Percentiles rank a stretch among this genome's conserved stretches.
Conservation (phyloP, 2,329 filamentous ascomycete species). For the Sarocladiaceae sp. region DNA sequence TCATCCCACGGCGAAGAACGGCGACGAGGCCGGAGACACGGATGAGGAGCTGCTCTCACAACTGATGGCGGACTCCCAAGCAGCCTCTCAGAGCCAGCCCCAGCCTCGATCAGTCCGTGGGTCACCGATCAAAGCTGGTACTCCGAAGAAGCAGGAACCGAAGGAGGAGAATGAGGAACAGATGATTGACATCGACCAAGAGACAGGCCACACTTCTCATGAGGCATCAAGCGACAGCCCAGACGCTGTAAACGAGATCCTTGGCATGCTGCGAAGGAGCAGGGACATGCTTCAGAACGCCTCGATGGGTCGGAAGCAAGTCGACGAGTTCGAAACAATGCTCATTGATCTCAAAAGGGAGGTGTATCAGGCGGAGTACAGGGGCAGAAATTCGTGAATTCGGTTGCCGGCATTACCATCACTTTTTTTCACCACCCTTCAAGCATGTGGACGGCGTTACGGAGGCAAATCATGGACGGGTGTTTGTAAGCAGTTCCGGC, state of each 20-base stretch:
- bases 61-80: conserved; percentile 32
- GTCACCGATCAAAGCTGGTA: too few species aligned
- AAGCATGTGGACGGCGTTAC: too few species aligned
- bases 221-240: not conserved
- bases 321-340: conserved; percentile 68
- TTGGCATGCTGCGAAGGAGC: conserved; percentile 26
- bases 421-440: too few species aligned
- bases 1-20: not conserved
- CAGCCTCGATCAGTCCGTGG: conserved; percentile 10
- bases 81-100: conserved; percentile 28
- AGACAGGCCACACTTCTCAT: not conserved
- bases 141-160: conserved; percentile 13
- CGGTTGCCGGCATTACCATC: not conserved
- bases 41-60: conserved; percentile 37
- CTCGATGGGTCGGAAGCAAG: conserved; percentile 56
- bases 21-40: conserved; percentile 24
- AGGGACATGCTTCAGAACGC: conserved; percentile 54
- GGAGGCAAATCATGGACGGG: too few species aligned
- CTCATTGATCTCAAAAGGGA: conserved; percentile 73
- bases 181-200: not conserved
- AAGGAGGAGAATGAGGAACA: conserved; percentile 8
- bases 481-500: too few species aligned
- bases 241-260: conserved; percentile 13
- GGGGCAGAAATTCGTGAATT: conserved; percentile 33
- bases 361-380: conserved; percentile 62